Conservation (phyloP, 176 grass and related monocot genomes). For the Triticum monococcum region DNA sequence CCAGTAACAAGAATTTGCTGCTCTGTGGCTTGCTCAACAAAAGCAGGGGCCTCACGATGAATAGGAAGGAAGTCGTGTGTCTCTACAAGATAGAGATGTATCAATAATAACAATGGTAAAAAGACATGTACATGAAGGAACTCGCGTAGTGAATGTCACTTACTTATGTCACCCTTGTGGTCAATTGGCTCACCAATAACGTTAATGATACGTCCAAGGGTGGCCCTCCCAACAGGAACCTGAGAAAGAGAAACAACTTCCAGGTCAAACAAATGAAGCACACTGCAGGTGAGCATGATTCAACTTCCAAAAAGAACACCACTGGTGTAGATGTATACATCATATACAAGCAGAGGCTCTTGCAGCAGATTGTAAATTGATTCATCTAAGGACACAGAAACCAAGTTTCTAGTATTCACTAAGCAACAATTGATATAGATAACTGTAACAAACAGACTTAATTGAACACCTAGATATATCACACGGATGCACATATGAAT, state of each 20-base stretch:
- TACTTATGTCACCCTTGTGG: conserved; percentile 87
- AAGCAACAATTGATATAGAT: background rate
- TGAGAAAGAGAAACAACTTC: conserved; percentile 23
- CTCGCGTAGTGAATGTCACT: background rate
- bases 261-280: background rate
- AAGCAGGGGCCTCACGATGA: conserved; percentile 87
- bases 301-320: background rate
- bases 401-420: background rate
- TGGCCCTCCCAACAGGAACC: conserved; percentile 95
- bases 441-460: background rate
- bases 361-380: background rate
- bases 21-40: conserved; percentile 94
- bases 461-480: background rate
- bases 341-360: background rate
- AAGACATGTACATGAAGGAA: conserved; percentile 3
- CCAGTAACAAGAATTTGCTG: conserved; percentile 98
- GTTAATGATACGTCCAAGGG: conserved; percentile 91
- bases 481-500: background rate
- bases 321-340: background rate
- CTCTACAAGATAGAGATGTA: conserved; percentile 28
- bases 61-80: conserved; percentile 87
- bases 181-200: conserved; percentile 95
- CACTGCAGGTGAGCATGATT: background rate
- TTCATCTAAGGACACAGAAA: background rate
- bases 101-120: background rate